Base-by-base conservation (phyloP, 2,329 filamentous ascomycete species). In the Alternaria sp. region DNA sequence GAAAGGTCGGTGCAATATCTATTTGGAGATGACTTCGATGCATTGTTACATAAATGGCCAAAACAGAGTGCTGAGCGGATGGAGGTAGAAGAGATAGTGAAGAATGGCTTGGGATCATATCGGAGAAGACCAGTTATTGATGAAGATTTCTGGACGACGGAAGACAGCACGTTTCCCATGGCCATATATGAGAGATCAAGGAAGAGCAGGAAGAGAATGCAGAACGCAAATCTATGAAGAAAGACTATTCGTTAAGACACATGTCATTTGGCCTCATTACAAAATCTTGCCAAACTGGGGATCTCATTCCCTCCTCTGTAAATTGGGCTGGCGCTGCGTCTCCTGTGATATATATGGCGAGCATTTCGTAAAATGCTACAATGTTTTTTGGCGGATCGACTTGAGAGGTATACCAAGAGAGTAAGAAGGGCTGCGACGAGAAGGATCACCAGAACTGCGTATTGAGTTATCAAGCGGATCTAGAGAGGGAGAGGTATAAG, bases 11-110 rank as follows among this genome's bases (percentile, higher is more conserved):
- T 60, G 58, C 63, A 57, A 49, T 67, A 49, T 59, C 45, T 74
- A 3, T 54, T 76, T 34, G 72, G 74, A 0, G 74, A 75, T 44
- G 72, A 75, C 46, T 75, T 76, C 46, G 69, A 70, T 45, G 64
- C 67, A 9, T 57, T 76, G n/a, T 28, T 63, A 32, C 56, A 57
- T 1, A 76, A 74, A 49, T 76, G 72, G 72, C 70, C 71, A n/a
- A 75, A 68, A 52, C 66, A 59, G 10, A 74, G 67, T 57, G 54
- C 63, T 10, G 72, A 73, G 55, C 58, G 67, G 34, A 58, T 53
- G 30, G 65, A 74, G 55, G 73, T 73, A 3, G 68, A 71, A 54
- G 43, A 25, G 5, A 32, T 70, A 41, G 45, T 66, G 30, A 70
- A 60, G 55, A 27, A 48, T 3, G 62, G 59, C 20, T 52, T 72